A percentile compares a stretch with the other conserved stretches of the same genome.
These are phyloP conservation scores for Torrubiella hemipterigena DNA, from an alignment of 2,329 filamentous ascomycete species.

Conservation along the genomic window DNA sequence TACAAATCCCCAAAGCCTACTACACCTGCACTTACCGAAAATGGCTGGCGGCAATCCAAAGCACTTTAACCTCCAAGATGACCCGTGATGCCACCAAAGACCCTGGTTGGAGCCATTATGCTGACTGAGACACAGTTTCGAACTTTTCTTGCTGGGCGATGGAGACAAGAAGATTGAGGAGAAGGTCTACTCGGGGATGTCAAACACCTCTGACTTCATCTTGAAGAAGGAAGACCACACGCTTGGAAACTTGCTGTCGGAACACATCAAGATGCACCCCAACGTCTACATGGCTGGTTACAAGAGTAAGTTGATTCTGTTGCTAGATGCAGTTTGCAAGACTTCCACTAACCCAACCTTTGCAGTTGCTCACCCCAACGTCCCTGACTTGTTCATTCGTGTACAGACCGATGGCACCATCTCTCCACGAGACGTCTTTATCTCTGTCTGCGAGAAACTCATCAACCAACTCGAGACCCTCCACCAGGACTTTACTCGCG, in stretches of 20 bases:
- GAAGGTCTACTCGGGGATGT: constrained; percentile 80
- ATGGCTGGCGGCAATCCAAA: constrained; percentile 25
- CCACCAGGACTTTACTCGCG: constrained; percentile 81
- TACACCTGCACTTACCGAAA: too few relatives aligned
- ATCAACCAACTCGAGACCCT: constrained; percentile 71
- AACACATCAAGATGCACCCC: constrained; percentile 72
- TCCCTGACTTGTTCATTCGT: constrained; percentile 55
- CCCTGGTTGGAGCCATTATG: constrained; percentile 1
- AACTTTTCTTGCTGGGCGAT: constrained; percentile 77
- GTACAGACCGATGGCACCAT: constrained; percentile 85
- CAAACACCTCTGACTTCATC: constrained; percentile 89
- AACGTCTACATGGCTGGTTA: constrained; percentile 88
- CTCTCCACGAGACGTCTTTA: constrained; percentile 78
- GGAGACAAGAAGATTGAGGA: constrained; percentile 91
- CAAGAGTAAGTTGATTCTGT: constrained; percentile 47
- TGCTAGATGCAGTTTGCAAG: constrained; percentile 14
- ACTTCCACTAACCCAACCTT: constrained; percentile 11
- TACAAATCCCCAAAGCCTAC: too few relatives aligned
- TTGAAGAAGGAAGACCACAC: constrained; percentile 97
- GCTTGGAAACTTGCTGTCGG: constrained; percentile 76
- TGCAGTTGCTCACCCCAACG: constrained; percentile 47
- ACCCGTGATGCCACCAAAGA: constrained; percentile 17
- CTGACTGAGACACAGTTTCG: constrained; percentile 51
- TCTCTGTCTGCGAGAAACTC: constrained; percentile 69
- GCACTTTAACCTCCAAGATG: constrained; percentile 25